Base-by-base conservation (phyloP, 352 stramenopile species). In the Phytophthora pseudosyringae region DNA sequence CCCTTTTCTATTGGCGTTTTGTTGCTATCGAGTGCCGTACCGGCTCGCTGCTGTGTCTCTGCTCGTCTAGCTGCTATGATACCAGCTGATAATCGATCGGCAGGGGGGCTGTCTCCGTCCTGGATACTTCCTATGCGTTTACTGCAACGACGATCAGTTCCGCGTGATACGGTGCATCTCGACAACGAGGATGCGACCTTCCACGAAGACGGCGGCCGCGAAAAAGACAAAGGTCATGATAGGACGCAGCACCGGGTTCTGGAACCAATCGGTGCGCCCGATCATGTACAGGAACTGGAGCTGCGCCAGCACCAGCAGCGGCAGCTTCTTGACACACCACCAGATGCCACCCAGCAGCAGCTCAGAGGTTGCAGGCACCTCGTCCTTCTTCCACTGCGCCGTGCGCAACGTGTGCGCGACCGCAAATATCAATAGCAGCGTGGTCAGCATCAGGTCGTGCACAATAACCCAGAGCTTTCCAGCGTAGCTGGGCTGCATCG, bases 211-310 rank as follows among this genome's bases (percentile, higher is more conserved):
- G n/a, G 86, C 44, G 9, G 69, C 60, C 5, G 49, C 70, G 18
- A 89, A 65, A 41, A 84, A 71, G 64, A 67, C 53, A 59, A 86
- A 84, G n/a, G 83, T 77, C 62, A 89, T 81, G 5, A 88, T 70
- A 33, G 85, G 85, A 33, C 85, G 85, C 8, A 94, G 64, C 65
- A 94, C 85, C 1, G 85, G 85, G 69, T 94, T 91, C 71, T 77
- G 71, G 54, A 94, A 89, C 73, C 66, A 76, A 64, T 94, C 85
- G 0, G 78, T 91, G 18, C 81, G 81, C 0, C 80, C 81, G 13
- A 88, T 61, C 44, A 83, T 67, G 69, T 85, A 87, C 6, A 93
- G 75, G 48, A 91, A 82, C 51, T 78, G 41, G 13, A 81, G 41
- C 59, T 91, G 81, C 11, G 78, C 55, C 4, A 71, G 33, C 18